Evolutionary conservation across 2,329 filamentous ascomycete species (phyloP).

Genomic region (Fusarium sp.): DNA sequence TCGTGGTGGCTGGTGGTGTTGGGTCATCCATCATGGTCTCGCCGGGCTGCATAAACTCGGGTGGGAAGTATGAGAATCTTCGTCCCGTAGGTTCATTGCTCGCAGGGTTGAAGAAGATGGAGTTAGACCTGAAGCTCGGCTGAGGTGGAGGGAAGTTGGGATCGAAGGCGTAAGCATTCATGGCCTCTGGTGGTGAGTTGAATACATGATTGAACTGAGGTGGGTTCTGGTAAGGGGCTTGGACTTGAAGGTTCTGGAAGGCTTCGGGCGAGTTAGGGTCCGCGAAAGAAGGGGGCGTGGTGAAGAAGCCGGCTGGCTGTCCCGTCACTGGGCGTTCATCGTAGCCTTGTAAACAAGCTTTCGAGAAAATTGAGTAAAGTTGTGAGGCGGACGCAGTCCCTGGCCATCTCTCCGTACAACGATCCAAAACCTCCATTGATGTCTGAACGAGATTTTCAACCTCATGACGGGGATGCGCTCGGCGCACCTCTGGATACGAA

Average conservation of each 20-base stretch:
- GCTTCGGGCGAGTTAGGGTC: slow-evolving; percentile 47
- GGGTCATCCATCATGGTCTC: slow-evolving; percentile 49
- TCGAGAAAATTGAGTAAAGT: slow-evolving; percentile 86
- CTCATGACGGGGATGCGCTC: slow-evolving; percentile 75
- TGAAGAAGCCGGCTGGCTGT: slow-evolving; percentile 45
- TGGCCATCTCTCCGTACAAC: slow-evolving; percentile 89
- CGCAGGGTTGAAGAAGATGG: slow-evolving; percentile 70
- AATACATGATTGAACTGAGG: slow-evolving; percentile 69
- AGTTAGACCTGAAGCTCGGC: slow-evolving; percentile 71
- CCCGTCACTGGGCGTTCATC: slow-evolving; percentile 59
- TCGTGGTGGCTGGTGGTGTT: slow-evolving; percentile 46
- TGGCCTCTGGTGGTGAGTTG: slow-evolving; percentile 63
- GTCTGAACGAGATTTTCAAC: slow-evolving; percentile 78
- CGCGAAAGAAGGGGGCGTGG: slow-evolving; percentile 46
- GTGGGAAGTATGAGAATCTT: slow-evolving; percentile 71
- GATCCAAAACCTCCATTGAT: slow-evolving; percentile 80
- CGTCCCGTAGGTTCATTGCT: slow-evolving; percentile 63
- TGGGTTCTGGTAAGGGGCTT: slow-evolving; percentile 54
- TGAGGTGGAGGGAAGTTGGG: slow-evolving; percentile 55
- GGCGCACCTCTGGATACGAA: slow-evolving; percentile 85
- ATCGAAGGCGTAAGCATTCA: slow-evolving; percentile 57
- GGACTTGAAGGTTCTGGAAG: slow-evolving; percentile 46
- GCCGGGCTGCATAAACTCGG: slow-evolving; percentile 56
- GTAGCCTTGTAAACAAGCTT: slow-evolving; percentile 89
- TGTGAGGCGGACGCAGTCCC: slow-evolving; percentile 85